Percentiles rank a stretch among this genome's conserved stretches.
Evolutionary conservation across 192 early-diverging fungal species (phyloP).

Genomic region (Spinellus fusiger): DNA sequence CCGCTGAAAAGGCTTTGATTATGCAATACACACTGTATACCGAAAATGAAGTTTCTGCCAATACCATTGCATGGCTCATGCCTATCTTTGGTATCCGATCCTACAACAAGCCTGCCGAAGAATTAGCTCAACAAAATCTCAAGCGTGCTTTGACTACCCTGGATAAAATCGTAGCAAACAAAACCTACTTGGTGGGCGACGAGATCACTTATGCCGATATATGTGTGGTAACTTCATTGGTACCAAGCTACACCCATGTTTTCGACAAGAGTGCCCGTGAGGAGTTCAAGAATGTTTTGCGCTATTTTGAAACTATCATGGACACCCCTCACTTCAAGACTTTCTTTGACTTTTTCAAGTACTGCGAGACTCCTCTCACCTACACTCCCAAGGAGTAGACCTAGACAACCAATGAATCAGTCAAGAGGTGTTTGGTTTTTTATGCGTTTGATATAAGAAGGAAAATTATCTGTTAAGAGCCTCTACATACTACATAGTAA

Average conservation of each 20-base stretch:
- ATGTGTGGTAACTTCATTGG: constrained; percentile 52
- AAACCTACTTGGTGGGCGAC: constrained; percentile 94
- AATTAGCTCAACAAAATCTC: constrained; percentile 60
- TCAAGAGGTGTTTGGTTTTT: no score
- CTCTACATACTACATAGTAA: no score
- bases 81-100: constrained; percentile 38
- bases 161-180: constrained; percentile 71
- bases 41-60: constrained; percentile 48
- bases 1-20: constrained; percentile 55
- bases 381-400: constrained; percentile 55
- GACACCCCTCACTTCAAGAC: constrained; percentile 82
- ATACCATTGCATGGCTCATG: constrained; percentile 32
- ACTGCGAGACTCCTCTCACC: constrained; percentile 56
- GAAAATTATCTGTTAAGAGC: no score
- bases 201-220: constrained; percentile 89
- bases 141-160: constrained; percentile 60
- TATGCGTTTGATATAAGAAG: no score
- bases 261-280: constrained; percentile 76
- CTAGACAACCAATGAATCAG: no score
- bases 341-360: constrained; percentile 63
- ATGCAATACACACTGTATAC: constrained; percentile 59
- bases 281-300: constrained; percentile 77
- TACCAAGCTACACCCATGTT: constrained; percentile 43
- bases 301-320: constrained; percentile 86
- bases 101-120: constrained; percentile 50